Evolutionary conservation across 495 filamentous ascomycete species (phyloP).

Genomic region (Bombardia bombarda): DNA sequence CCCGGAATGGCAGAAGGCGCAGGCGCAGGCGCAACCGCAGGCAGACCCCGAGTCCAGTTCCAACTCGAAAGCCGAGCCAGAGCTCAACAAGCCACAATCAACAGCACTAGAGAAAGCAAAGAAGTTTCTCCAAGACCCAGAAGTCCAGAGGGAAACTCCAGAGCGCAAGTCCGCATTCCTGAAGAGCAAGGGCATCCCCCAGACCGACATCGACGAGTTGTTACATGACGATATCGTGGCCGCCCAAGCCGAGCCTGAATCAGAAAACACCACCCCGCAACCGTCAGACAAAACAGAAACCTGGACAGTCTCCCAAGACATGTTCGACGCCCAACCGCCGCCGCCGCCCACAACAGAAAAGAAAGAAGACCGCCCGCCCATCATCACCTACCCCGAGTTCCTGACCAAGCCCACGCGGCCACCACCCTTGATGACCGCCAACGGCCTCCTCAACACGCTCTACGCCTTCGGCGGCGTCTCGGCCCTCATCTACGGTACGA

Average conservation of each 20-base stretch:
- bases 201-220: conserved; percentile 59
- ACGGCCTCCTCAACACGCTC: conserved; percentile 65
- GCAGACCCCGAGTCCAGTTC: too few species aligned
- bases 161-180: conserved; percentile 75
- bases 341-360: neutral
- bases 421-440: conserved; percentile 67
- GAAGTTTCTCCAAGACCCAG: conserved; percentile 72
- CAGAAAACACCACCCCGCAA: neutral
- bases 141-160: conserved; percentile 58
- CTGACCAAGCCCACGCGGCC: conserved; percentile 56
- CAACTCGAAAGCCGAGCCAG: too few species aligned
- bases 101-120: conserved; percentile 60
- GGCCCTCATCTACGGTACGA: conserved; percentile 69
- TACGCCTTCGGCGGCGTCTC: conserved; percentile 67
- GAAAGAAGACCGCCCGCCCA: conserved; percentile 58
- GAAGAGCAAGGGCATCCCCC: conserved; percentile 65
- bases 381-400: conserved; percentile 97
- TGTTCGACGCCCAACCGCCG: conserved; percentile 10
- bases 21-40: neutral
- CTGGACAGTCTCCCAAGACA: too few species aligned
- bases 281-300: too few species aligned
- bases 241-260: conserved; percentile 20
- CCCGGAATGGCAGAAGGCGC: conserved; percentile 11
- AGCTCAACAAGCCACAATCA: conserved; percentile 18
- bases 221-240: conserved; percentile 38